Conservation (phyloP, 805 yeast species). For the Saccharomyces kudriavzevii region DNA sequence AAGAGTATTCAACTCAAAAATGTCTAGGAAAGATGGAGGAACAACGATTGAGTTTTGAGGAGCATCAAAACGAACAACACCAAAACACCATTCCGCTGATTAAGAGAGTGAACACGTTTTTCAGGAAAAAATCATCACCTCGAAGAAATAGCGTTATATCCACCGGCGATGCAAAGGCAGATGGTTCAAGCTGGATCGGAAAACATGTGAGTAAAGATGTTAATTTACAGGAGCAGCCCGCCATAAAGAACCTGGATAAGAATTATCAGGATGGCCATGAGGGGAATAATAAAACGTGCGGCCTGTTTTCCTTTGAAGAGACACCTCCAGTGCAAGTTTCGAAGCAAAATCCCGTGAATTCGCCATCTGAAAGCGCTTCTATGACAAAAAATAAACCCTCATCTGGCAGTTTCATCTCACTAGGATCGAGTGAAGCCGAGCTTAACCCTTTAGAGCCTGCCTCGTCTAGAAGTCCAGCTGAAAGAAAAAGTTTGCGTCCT, state of each 20-base stretch:
- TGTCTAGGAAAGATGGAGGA: conserved; percentile 1
- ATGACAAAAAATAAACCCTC: background rate
- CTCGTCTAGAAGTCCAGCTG: background rate
- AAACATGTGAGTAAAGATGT: background rate
- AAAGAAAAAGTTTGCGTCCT: background rate
- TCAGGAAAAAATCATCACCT: background rate
- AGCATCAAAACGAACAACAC: background rate
- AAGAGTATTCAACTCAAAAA: background rate
- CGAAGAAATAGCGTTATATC: background rate
- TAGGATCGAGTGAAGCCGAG: background rate
- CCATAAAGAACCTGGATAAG: background rate
- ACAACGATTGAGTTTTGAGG: background rate
- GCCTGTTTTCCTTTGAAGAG: background rate
- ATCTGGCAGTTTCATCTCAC: background rate
- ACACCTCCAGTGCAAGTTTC: background rate
- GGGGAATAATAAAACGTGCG: background rate
- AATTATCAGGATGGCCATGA: background rate
- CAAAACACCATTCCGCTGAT: background rate
- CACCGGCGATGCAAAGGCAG: background rate
- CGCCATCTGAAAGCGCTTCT: background rate
- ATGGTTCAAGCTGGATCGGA: background rate
- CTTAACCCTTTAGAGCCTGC: background rate
- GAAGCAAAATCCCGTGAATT: background rate
- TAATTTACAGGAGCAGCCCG: background rate
- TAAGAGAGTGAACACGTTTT: background rate